Conservation (phyloP, 1,284 basidiomycete genomes). For the Cutaneotrichosporon daszewskae region DNA sequence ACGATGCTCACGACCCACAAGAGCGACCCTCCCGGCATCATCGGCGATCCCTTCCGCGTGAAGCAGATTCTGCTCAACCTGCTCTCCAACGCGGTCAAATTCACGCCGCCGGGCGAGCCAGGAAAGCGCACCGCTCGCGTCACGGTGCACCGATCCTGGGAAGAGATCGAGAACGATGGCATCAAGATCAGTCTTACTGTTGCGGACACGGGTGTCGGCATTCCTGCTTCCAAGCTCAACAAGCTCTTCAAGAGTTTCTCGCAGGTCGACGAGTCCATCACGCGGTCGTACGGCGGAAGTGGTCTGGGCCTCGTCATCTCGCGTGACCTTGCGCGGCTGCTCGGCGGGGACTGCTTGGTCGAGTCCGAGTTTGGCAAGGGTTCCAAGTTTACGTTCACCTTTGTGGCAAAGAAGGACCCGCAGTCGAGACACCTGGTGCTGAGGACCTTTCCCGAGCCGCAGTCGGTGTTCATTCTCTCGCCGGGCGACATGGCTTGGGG, state of each 20-base stretch:
- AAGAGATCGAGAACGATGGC: constrained; percentile 15
- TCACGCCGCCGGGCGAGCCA: constrained; percentile 21
- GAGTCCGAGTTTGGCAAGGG: constrained; percentile 42
- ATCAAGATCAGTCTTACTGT: constrained; percentile 27
- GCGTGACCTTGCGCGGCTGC: constrained; percentile 32
- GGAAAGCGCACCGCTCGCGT: constrained; percentile 22
- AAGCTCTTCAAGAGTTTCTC: constrained; percentile 44
- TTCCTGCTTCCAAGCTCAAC: constrained; percentile 34
- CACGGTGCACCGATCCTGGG: constrained; percentile 28
- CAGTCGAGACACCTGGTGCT: constrained; percentile 9
- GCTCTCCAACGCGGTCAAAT: constrained; percentile 42
- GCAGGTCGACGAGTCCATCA: constrained; percentile 43
- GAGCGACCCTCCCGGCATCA: constrained; percentile 31
- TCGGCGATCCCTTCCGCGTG: constrained; percentile 42
- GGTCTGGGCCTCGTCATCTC: constrained; percentile 45
- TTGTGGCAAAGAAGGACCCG: constrained; percentile 25
- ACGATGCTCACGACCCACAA: constrained; percentile 29
- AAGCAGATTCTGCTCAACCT: constrained; percentile 41
- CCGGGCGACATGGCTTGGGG: constrained; percentile 21
- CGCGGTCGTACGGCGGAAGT: constrained; percentile 39
- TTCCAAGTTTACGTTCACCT: constrained; percentile 39
- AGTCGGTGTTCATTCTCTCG: constrained; percentile 27
- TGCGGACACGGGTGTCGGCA: constrained; percentile 38
- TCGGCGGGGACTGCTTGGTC: constrained; percentile 43
- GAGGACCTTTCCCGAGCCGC: constrained; percentile 3